Evolutionary conservation across 805 yeast species (phyloP).

Genomic region (Ogataea methylovora): DNA sequence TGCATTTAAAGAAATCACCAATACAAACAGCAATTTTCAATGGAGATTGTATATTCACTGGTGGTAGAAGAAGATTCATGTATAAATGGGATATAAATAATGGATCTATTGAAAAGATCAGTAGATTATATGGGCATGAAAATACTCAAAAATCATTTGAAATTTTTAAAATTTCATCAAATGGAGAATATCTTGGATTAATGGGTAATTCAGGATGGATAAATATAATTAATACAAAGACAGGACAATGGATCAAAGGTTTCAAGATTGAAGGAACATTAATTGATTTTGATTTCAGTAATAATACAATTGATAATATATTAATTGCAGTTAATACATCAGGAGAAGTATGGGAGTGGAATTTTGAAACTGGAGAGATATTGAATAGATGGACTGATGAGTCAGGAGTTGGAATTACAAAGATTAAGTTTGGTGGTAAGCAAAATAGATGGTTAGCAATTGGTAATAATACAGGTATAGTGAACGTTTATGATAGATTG

Average conservation of each 20-base stretch:
- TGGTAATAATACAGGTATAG: constrained; percentile 86
- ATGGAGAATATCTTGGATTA: constrained; percentile 67
- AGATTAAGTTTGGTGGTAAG: constrained; percentile 62
- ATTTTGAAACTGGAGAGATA: constrained; percentile 41
- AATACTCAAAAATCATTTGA: constrained; percentile 81
- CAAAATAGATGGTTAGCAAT: constrained; percentile 78
- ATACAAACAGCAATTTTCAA: constrained; percentile 69
- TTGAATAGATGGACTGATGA: constrained; percentile 75
- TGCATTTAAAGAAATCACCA: constrained; percentile 74
- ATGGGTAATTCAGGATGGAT: constrained; percentile 89
- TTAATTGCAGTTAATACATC: constrained; percentile 56
- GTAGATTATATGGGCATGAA: constrained; percentile 89
- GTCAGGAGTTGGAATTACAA: constrained; percentile 79
- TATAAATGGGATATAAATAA: constrained; percentile 75
- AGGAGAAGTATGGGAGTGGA: constrained; percentile 91
- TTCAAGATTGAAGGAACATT: constrained; percentile 85
- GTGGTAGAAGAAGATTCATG: constrained; percentile 89
- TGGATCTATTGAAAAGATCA: constrained; percentile 69
- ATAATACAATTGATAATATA: constrained; percentile 31
- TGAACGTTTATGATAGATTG: constrained; percentile 68
- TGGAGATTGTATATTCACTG: constrained; percentile 58
- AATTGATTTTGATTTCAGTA: constrained; percentile 69
- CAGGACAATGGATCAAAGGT: constrained; percentile 84
- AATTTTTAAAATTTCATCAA: constrained; percentile 67
- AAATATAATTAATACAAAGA: constrained; percentile 64